phyloP scores from a whole-genome alignment of 257 asterid genomes.

The Verbena officinalis region DNA sequence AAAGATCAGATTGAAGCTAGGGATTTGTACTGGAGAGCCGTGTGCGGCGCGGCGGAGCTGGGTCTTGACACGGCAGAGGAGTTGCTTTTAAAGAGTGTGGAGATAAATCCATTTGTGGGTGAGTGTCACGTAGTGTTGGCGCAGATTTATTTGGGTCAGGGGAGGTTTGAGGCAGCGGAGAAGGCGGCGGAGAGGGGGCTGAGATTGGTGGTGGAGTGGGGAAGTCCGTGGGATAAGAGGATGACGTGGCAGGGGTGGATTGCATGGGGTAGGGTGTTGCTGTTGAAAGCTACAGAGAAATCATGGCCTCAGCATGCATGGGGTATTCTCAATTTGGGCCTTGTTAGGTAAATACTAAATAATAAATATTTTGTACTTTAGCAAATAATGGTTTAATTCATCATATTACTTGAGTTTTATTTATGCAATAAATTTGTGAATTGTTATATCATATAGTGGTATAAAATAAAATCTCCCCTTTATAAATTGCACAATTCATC shows the following conservation, averaged over 20 bases:
- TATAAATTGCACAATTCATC: too few relatives aligned
- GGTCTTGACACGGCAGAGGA: constrained; percentile 63
- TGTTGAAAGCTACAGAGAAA: constrained; percentile 59
- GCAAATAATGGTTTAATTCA: too few relatives aligned
- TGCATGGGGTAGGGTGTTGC: constrained; percentile 79
- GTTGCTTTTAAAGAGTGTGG: constrained; percentile 49
- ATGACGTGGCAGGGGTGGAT: constrained; percentile 94
- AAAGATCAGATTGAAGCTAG: constrained; percentile 57
- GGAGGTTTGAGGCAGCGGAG: constrained; percentile 66
- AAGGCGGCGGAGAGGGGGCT: constrained; percentile 65
- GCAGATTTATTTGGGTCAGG: constrained; percentile 62
- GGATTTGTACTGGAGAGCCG: constrained; percentile 89
- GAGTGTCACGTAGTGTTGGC: constrained; percentile 71
- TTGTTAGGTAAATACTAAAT: constrained; percentile 49
- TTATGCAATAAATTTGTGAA: too few relatives aligned
- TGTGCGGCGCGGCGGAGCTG: constrained; percentile 46
- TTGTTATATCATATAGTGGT: too few relatives aligned
- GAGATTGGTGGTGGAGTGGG: constrained; percentile 79
- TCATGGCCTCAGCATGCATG: constrained; percentile 69
- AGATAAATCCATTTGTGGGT: constrained; percentile 80
- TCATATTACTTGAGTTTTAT: too few relatives aligned
- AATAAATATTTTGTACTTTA: too few relatives aligned
- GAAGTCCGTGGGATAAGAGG: constrained; percentile 95
- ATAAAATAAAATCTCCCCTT: too few relatives aligned
- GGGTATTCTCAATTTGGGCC: constrained; percentile 77